Conservation (phyloP, 305 asterid genomes). For the Fraxinus dipetala region DNA sequence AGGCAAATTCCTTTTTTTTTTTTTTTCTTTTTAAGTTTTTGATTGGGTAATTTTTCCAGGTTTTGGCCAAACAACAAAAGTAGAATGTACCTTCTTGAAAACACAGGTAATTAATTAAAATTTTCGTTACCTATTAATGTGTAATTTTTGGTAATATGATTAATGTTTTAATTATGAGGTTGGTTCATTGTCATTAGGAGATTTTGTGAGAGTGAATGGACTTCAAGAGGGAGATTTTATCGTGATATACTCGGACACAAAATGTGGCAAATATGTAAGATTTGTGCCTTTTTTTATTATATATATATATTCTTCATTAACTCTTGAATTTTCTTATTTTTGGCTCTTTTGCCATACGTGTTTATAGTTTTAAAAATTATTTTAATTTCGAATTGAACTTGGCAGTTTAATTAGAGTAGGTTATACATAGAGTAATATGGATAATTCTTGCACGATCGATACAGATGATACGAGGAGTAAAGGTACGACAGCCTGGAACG, state of each 20-base stretch:
- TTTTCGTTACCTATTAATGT: not conserved
- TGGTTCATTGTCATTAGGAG: slow-evolving; percentile 42
- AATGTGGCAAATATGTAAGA: slow-evolving; percentile 87
- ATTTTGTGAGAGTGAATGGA: slow-evolving; percentile 78
- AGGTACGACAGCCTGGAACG: slow-evolving; percentile 66
- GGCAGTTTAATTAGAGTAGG: not conserved
- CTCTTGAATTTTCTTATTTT: not conserved
- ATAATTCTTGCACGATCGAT: not conserved
- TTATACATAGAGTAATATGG: not conserved
- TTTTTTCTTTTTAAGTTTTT: not conserved
- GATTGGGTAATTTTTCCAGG: slow-evolving; percentile 34
- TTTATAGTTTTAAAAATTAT: not conserved
- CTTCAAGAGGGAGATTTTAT: slow-evolving; percentile 98
- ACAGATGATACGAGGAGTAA: slow-evolving; percentile 94
- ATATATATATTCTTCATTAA: not conserved
- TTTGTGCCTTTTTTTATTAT: not conserved
- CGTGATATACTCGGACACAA: slow-evolving; percentile 82
- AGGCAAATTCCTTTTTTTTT: not conserved
- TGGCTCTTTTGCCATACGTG: not conserved
- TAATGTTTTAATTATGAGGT: not conserved
- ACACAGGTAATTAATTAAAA: slow-evolving; percentile 56
- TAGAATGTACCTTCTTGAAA: slow-evolving; percentile 96
- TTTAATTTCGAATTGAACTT: not conserved
- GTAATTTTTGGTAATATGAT: not conserved
- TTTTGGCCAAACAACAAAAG: slow-evolving; percentile 99